These are phyloP conservation scores for Stagonosporopsis rhizophila DNA, from an alignment of 2,329 filamentous ascomycete species.

Conservation along the genomic window DNA sequence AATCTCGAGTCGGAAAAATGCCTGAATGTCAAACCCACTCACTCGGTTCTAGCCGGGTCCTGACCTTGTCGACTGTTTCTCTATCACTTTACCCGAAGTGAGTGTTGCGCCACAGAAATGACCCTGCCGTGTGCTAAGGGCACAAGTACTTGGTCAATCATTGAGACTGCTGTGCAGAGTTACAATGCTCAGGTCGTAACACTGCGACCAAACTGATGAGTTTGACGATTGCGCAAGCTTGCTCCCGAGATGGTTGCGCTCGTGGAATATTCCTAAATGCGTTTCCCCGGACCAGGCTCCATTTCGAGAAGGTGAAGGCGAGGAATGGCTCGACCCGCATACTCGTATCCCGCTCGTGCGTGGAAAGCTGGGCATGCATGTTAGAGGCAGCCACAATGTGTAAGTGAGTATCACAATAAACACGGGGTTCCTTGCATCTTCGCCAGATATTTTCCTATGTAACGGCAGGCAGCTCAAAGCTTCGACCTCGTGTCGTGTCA, in stretches of 20 bases:
- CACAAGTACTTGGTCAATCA: not conserved
- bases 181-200: not conserved
- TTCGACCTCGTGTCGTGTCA: constrained; percentile 8
- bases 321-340: constrained; percentile 14
- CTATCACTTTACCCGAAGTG: not conserved
- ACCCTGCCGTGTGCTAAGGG: not conserved
- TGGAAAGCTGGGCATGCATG: constrained; percentile 1
- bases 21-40: constrained; percentile 5
- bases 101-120: not conserved
- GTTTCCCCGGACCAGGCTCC: constrained; percentile 9
- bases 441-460: constrained; percentile 8
- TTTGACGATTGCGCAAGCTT: not conserved
- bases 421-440: constrained; percentile 6
- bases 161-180: not conserved
- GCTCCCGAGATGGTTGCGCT: not conserved
- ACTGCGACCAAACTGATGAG: not conserved
- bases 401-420: not conserved
- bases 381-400: constrained; percentile 6
- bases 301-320: constrained; percentile 16
- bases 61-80: not conserved
- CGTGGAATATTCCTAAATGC: not conserved
- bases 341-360: constrained; percentile 6
- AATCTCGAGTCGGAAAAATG: constrained; percentile 8
- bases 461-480: constrained; percentile 4
- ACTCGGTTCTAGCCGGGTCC: not conserved